These are phyloP conservation scores for Globisporangium parvum DNA, from an alignment of 352 stramenopile genomes.

Conservation along the genomic window DNA sequence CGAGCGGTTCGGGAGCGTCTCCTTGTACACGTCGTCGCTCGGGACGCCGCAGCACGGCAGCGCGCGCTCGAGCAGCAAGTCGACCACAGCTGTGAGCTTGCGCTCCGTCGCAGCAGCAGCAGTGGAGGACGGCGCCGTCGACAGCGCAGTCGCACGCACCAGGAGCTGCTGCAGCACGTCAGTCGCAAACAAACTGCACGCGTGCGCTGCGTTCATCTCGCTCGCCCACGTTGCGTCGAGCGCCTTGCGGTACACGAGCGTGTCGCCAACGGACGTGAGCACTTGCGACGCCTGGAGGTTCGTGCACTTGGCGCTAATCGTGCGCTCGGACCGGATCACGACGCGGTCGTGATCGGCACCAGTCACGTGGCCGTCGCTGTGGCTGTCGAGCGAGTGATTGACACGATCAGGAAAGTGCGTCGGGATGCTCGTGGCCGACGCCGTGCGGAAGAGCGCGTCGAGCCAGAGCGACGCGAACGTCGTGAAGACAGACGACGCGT, in stretches of 20 bases:
- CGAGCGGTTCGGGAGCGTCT: constrained; percentile 73
- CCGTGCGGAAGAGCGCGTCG: constrained; percentile 54
- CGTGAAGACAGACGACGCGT: constrained; percentile 61
- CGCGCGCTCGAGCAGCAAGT: constrained; percentile 67
- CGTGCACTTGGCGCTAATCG: constrained; percentile 79
- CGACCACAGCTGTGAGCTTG: constrained; percentile 45
- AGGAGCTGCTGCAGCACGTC: constrained; percentile 51
- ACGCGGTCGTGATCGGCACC: constrained; percentile 25
- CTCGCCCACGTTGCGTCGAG: constrained; percentile 62
- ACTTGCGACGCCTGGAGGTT: constrained; percentile 74
- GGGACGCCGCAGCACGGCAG: constrained; percentile 73
- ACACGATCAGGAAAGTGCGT: constrained; percentile 56
- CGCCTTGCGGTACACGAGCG: constrained; percentile 63
- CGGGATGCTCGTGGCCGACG: constrained; percentile 59
- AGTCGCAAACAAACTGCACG: constrained; percentile 49
- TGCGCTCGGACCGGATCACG: constrained; percentile 64
- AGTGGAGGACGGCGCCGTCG: constrained; percentile 12
- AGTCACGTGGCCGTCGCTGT: constrained; percentile 2
- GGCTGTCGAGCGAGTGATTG: constrained; percentile 13
- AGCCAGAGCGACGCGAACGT: constrained; percentile 66
- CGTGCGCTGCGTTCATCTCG: constrained; percentile 56
- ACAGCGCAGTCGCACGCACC: not conserved
- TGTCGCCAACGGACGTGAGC: constrained; percentile 53
- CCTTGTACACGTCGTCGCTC: constrained; percentile 79
- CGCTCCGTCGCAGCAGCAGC: constrained; percentile 22